Conservation (phyloP, 352 stramenopile genomes). For the Discostella stelligera region DNA sequence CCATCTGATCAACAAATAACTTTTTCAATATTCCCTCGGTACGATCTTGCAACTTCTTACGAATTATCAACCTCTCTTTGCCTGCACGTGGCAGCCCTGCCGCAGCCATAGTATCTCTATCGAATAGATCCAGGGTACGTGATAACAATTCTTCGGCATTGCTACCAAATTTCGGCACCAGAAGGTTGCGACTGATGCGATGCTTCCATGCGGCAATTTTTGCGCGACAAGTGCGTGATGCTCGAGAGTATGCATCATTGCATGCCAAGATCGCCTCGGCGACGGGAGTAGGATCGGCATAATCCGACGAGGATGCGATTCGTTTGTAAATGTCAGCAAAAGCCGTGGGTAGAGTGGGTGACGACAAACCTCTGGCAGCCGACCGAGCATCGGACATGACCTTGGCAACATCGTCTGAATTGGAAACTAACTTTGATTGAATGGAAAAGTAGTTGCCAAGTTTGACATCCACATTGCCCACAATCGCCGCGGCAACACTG, state of each 20-base stretch:
- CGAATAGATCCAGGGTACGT: slow-evolving; percentile 60
- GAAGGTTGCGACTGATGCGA: slow-evolving; percentile 53
- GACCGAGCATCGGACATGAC: slow-evolving; percentile 17
- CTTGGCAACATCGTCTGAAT: slow-evolving; percentile 38
- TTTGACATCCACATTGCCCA: slow-evolving; percentile 35
- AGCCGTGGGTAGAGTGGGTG: slow-evolving; percentile 36
- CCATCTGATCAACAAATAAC: slow-evolving; percentile 64
- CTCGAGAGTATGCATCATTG: slow-evolving; percentile 61
- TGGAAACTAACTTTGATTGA: slow-evolving; percentile 39
- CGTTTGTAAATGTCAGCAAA: slow-evolving; percentile 56
- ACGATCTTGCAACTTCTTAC: slow-evolving; percentile 56
- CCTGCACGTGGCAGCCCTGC: slow-evolving; percentile 56
- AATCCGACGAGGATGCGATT: slow-evolving; percentile 44
- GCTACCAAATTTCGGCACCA: slow-evolving; percentile 63
- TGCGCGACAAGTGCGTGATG: slow-evolving; percentile 51
- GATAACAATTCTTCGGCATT: slow-evolving; percentile 55
- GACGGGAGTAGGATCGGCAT: slow-evolving; percentile 62
- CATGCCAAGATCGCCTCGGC: slow-evolving; percentile 64
- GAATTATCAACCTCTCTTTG: slow-evolving; percentile 59
- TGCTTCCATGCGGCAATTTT: slow-evolving; percentile 68
- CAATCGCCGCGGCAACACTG: slow-evolving; percentile 47
- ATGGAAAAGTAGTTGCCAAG: slow-evolving; percentile 55
- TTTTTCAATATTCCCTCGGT: slow-evolving; percentile 56
- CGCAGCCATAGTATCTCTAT: slow-evolving; percentile 67
- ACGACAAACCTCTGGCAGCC: background rate